Conservation (phyloP, 1,284 basidiomycete species). For the Paramarasmius palmivorus region DNA sequence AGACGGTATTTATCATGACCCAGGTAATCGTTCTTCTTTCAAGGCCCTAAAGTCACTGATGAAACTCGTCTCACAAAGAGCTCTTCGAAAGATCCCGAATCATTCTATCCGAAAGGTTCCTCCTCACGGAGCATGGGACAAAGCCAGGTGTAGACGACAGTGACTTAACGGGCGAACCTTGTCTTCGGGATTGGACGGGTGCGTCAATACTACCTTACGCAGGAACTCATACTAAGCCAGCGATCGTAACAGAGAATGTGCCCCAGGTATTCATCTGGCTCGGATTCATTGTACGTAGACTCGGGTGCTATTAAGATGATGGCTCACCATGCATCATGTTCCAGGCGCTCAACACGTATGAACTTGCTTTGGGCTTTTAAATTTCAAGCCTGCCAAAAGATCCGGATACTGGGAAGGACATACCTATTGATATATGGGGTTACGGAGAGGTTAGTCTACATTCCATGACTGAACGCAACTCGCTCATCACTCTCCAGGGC, state of each 20-base stretch:
- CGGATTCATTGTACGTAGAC: not conserved
- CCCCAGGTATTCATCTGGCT: conserved; percentile 5
- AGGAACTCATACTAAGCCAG: not conserved
- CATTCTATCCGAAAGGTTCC: conserved; percentile 24
- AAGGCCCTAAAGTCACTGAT: too few relatives aligned
- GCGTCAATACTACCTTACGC: not conserved
- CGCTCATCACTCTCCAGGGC: not conserved
- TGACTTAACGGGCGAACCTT: conserved; percentile 18
- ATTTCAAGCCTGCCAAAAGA: conserved; percentile 7
- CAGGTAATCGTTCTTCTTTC: conserved; percentile 8
- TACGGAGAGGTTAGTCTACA: not conserved
- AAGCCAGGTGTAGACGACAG: conserved; percentile 19
- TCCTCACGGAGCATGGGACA: conserved; percentile 19
- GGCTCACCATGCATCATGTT: not conserved
- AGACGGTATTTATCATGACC: conserved; percentile 21
- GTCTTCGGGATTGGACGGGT: conserved; percentile 21
- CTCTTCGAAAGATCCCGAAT: conserved; percentile 22
- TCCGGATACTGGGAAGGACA: not conserved
- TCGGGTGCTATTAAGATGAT: not conserved
- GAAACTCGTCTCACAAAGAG: too few relatives aligned
- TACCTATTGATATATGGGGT: not conserved
- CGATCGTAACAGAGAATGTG: conserved; percentile 10
- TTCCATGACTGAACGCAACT: not conserved
- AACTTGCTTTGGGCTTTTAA: conserved; percentile 10
- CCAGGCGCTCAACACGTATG: conserved; percentile 13